Conservation (phyloP, 345 rosid species). For the Moringa oleifera region DNA sequence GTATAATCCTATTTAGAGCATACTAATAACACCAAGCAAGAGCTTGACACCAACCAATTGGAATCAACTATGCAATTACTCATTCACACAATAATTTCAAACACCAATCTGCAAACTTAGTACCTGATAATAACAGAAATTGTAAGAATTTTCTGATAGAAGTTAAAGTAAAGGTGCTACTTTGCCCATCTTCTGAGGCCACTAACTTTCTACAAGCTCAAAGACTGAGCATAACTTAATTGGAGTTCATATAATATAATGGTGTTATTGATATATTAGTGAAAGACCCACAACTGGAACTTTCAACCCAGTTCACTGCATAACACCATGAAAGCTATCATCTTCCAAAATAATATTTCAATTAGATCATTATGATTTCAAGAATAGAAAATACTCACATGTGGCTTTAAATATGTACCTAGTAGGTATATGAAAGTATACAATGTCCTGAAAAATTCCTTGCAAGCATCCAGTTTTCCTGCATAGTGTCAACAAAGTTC, state of each 20-base stretch:
- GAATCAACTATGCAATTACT: neutral
- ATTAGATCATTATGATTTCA: slow-evolving; percentile 6
- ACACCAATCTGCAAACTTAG: neutral
- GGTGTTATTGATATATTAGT: neutral
- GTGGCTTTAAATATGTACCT: slow-evolving; percentile 43
- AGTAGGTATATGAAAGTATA: slow-evolving; percentile 33
- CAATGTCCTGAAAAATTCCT: slow-evolving; percentile 33
- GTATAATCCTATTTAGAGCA: neutral
- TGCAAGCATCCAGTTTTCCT: slow-evolving; percentile 40
- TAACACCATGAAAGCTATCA: neutral
- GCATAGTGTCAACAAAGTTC: slow-evolving; percentile 7
- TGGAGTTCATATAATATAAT: neutral
- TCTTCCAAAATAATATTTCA: no score
- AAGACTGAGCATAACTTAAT: neutral
- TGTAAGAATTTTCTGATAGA: no score
- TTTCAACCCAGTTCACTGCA: no score
- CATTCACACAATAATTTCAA: no score
- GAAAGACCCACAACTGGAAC: neutral
- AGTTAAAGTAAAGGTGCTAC: no score
- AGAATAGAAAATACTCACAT: slow-evolving; percentile 27
- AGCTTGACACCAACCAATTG: no score
- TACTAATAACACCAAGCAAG: no score
- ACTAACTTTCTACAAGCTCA: neutral
- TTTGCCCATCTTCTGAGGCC: neutral
- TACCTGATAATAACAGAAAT: neutral